Evolutionary conservation across 1,139 yeast species (phyloP).

Genomic region (Sugiyamaella castrensis): DNA sequence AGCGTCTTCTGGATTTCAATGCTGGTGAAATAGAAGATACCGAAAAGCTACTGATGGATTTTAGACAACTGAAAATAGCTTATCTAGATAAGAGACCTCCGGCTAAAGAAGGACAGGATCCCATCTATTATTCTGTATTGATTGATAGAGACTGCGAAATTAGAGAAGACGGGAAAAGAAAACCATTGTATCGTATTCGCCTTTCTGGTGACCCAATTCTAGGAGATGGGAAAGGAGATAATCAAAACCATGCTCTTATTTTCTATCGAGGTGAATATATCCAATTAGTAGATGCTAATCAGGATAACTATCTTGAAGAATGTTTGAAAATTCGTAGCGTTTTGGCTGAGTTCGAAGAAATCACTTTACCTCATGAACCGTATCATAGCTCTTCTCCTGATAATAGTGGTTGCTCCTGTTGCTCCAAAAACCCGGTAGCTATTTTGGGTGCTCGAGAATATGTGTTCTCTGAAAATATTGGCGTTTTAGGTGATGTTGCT

Average conservation of each 20-base stretch:
- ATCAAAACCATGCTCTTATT: slow-evolving; percentile 74
- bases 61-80: slow-evolving; percentile 59
- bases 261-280: slow-evolving; percentile 84
- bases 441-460: slow-evolving; percentile 87
- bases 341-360: slow-evolving; percentile 75
- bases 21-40: slow-evolving; percentile 54
- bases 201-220: slow-evolving; percentile 83
- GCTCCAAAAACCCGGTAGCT: slow-evolving; percentile 59
- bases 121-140: slow-evolving; percentile 56
- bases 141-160: slow-evolving; percentile 51
- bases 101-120: slow-evolving; percentile 29
- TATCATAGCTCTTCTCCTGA: neutral
- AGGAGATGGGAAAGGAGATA: slow-evolving; percentile 89
- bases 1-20: slow-evolving; percentile 53
- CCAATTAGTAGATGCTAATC: slow-evolving; percentile 85
- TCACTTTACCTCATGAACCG: slow-evolving; percentile 32
- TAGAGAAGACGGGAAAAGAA: slow-evolving; percentile 44
- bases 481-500: slow-evolving; percentile 85
- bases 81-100: slow-evolving; percentile 52
- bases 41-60: slow-evolving; percentile 55
- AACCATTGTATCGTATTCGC: slow-evolving; percentile 52
- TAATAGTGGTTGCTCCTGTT: neutral
- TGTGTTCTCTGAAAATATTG: slow-evolving; percentile 81
- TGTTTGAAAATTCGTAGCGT: slow-evolving; percentile 78
- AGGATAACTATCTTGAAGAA: slow-evolving; percentile 82